These are phyloP conservation scores for Mortierella sp. DNA, from an alignment of 371 early-diverging fungal species.

Conservation along the genomic window DNA sequence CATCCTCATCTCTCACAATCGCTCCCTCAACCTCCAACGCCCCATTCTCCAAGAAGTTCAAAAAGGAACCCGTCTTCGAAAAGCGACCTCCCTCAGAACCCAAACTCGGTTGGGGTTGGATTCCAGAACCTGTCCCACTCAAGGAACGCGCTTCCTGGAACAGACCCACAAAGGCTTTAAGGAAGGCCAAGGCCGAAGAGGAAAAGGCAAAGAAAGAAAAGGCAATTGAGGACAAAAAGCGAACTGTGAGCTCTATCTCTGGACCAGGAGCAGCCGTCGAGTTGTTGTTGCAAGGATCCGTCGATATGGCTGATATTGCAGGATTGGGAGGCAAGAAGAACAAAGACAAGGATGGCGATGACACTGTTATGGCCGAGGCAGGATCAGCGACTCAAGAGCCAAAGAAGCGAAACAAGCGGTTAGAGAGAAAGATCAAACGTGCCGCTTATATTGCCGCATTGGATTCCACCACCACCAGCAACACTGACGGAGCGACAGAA, in stretches of 20 bases:
- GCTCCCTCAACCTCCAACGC: constrained; percentile 36
- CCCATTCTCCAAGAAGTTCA: constrained; percentile 41
- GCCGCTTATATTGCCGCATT: constrained; percentile 47
- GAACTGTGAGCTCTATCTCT: constrained; percentile 10
- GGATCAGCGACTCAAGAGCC: constrained; percentile 1
- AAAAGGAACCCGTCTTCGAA: constrained; percentile 30
- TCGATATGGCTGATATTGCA: constrained; percentile 33
- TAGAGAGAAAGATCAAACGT: constrained; percentile 52
- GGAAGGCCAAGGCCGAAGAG: constrained; percentile 48
- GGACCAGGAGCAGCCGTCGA: constrained; percentile 24
- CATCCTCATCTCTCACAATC: constrained; percentile 11
- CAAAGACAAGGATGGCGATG: constrained; percentile 10
- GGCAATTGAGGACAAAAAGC: constrained; percentile 28
- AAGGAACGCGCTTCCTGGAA: constrained; percentile 56
- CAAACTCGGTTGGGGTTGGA: constrained; percentile 37
- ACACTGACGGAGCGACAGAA: neutral
- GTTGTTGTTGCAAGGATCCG: constrained; percentile 32
- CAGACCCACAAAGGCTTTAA: constrained; percentile 39
- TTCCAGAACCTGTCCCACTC: constrained; percentile 39
- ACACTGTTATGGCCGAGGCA: constrained; percentile 15
- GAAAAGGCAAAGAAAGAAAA: constrained; percentile 25
- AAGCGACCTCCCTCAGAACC: constrained; percentile 38
- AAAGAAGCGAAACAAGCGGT: constrained; percentile 54
- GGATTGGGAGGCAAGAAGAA: constrained; percentile 13
- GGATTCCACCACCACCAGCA: constrained; percentile 10